Percentiles rank a stretch among this genome's conserved stretches.
phyloP scores from a whole-genome alignment of 1,284 basidiomycete genomes.

The Ganoderma sinense region DNA sequence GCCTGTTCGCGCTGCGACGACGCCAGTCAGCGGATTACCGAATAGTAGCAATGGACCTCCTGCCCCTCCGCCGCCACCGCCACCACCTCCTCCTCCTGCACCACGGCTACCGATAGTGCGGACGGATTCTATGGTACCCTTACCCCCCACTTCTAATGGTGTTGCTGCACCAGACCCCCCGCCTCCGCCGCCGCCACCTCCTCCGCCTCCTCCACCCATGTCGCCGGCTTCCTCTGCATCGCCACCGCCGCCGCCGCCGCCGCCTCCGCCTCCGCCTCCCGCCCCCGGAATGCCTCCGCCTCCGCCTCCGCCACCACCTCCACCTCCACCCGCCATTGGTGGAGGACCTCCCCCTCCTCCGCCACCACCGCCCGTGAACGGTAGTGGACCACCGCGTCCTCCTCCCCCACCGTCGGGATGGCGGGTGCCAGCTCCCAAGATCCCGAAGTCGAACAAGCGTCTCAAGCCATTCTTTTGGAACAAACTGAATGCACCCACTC shows the following conservation, averaged over 20 bases:
- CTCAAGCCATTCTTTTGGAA: slow-evolving; percentile 93
- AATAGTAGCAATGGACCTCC: slow-evolving; percentile 21
- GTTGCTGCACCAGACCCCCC: slow-evolving; percentile 19
- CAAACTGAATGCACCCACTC: slow-evolving; percentile 62
- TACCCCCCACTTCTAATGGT: neutral
- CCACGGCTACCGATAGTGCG: slow-evolving; percentile 19
- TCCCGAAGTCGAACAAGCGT: slow-evolving; percentile 57
- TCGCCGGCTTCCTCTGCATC: slow-evolving; percentile 13
- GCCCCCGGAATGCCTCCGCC: slow-evolving; percentile 28
- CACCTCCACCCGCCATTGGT: slow-evolving; percentile 26
- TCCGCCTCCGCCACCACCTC: slow-evolving; percentile 33
- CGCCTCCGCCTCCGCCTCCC: slow-evolving; percentile 34
- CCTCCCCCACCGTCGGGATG: slow-evolving; percentile 48
- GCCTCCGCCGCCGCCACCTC: slow-evolving; percentile 31
- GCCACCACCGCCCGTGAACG: slow-evolving; percentile 39
- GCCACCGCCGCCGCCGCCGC: slow-evolving; percentile 27
- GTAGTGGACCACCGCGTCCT: slow-evolving; percentile 32
- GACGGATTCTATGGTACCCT: slow-evolving; percentile 5
- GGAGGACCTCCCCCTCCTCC: slow-evolving; percentile 35
- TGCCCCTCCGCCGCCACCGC: slow-evolving; percentile 19
- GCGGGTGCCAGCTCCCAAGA: slow-evolving; percentile 41
- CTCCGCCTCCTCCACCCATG: slow-evolving; percentile 30
- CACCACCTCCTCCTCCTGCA: slow-evolving; percentile 28
- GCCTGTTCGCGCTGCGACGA: slow-evolving; percentile 18
- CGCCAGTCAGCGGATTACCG: slow-evolving; percentile 24